These are phyloP conservation scores for Aegilops umbellulata DNA, from an alignment of 176 grass and related monocot genomes.

Conservation along the genomic window DNA sequence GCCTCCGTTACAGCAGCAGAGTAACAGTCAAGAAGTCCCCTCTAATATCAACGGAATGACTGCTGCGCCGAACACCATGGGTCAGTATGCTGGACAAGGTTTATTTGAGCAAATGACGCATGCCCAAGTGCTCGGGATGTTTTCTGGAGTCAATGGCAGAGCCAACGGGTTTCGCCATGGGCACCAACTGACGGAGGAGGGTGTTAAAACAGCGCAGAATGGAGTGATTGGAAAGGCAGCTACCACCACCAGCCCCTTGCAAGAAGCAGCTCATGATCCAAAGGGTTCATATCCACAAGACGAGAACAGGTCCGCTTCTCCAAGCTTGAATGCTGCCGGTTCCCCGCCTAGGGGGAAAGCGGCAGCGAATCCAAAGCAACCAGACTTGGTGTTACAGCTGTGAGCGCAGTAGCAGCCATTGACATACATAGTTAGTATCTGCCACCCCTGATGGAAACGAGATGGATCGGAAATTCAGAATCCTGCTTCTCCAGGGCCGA, in stretches of 20 bases:
- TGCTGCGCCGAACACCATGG: constrained; percentile 1
- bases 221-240: constrained; percentile 24
- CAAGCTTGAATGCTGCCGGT: constrained; percentile 30
- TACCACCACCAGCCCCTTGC: not conserved
- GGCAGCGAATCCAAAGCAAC: constrained; percentile 41
- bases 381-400: constrained; percentile 63
- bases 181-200: constrained; percentile 6
- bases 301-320: constrained; percentile 4
- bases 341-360: constrained; percentile 36
- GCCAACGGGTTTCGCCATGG: constrained; percentile 42
- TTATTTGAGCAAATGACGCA: constrained; percentile 54
- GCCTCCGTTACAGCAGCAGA: constrained; percentile 26
- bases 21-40: constrained; percentile 18
- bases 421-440: constrained; percentile 43
- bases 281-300: not conserved
- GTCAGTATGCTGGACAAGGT: constrained; percentile 28
- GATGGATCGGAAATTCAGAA: not conserved
- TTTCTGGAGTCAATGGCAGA: constrained; percentile 47
- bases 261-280: constrained; percentile 19
- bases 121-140: constrained; percentile 44
- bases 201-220: constrained; percentile 25
- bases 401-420: constrained; percentile 34
- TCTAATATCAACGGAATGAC: constrained; percentile 39
- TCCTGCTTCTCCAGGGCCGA: not conserved
- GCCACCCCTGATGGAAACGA: constrained; percentile 12